Conservation (phyloP, 305 asterid species). For the Fraxinus baroniana region DNA sequence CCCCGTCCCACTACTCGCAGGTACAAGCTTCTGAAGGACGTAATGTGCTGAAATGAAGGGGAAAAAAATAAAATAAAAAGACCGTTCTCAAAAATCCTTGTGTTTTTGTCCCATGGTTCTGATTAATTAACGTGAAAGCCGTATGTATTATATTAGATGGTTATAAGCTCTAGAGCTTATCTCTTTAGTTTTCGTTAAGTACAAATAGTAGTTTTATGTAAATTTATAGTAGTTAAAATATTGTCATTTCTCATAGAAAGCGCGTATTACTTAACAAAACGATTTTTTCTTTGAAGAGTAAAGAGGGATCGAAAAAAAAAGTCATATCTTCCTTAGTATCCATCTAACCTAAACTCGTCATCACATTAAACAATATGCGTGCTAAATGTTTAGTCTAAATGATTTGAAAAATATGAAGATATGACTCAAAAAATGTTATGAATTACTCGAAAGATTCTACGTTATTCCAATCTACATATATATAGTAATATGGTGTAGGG, state of each 20-base stretch:
- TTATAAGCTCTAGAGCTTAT: neutral
- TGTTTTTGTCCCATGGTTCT: neutral
- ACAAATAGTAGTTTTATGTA: neutral
- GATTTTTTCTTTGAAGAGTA: no score
- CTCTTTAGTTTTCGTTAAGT: neutral
- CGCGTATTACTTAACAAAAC: neutral
- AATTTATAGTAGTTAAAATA: neutral
- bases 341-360: neutral
- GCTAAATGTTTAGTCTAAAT: neutral
- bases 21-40: slow-evolving; percentile 98
- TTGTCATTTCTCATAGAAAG: neutral
- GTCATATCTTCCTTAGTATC: neutral
- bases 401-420: neutral
- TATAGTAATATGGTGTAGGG: neutral
- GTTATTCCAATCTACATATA: neutral
- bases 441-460: neutral
- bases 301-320: neutral
- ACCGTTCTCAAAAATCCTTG: slow-evolving; percentile 9
- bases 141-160: slow-evolving; percentile 1
- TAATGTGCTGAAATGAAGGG: slow-evolving; percentile 59
- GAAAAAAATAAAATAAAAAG: neutral
- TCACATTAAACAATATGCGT: neutral
- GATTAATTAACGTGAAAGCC: neutral
- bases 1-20: slow-evolving; percentile 74
- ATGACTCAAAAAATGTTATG: neutral